Base-by-base conservation (phyloP, 768 basidiomycete genomes). In the Sporobolomyces pararoseus region DNA sequence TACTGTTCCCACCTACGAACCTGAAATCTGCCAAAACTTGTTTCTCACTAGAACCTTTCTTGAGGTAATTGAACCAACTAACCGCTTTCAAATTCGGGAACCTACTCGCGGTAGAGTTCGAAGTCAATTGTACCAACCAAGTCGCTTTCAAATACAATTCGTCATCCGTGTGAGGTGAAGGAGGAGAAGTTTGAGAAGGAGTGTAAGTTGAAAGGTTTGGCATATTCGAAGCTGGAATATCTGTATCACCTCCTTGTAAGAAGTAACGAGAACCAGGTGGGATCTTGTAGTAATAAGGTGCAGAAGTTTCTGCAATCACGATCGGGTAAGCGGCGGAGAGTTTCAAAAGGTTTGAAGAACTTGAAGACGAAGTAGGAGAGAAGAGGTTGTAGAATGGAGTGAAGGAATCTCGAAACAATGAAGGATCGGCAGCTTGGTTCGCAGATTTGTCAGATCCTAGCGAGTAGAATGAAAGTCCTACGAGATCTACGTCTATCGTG, bases 61-160 rank as follows among this genome's bases (percentile, higher is more conserved):
- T 72, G 10, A 72, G 32, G 47, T 68, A 70, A 63, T 74, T 74
- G 65, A 74, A 74, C 27, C 39, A 46, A 3, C 27, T 53, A 7
- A 67, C 68, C 14, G 59, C 47, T 14, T 27, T 39, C 25, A 74
- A 46, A 25, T 64, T 52, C 12, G 72, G 72, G 44, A 67, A 74
- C 12, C 46, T 14, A n/a, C 58, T 35, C 7, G 65, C 66, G 14
- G 72, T 74, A 12, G 17, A 21, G 53, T 74, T 74, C 1, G 62
- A 49, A 3, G 66, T 68, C 0, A 74, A 23, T 49, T 74, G 68
- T 0, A 60, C 72, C 29, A 74, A 25, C 72, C 72, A 74, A 7
- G 54, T 51, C 32, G 64, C 72, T 54, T 74, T 74, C 37, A 70
- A 37, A 25, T 54, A 67, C 14, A 74, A 53, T 52, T 74, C 72